A percentile compares a stretch with the other conserved stretches of the same genome.
Conservation (phyloP, 2,329 filamentous ascomycete genomes). For the Cordyceps fumosorosea region DNA sequence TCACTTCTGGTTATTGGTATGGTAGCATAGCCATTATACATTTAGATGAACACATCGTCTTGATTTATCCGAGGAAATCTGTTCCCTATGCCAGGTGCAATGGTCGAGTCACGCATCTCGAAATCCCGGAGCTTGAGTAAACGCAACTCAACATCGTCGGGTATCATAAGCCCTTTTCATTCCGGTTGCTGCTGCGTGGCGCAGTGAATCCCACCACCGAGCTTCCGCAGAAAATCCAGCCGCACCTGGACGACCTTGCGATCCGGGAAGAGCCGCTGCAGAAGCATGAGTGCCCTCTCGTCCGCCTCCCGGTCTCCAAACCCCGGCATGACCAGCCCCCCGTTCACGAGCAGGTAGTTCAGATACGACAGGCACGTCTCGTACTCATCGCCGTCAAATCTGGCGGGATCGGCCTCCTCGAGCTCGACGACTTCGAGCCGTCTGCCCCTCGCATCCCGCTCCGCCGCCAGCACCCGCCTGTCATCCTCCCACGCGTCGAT, state of each 20-base stretch:
- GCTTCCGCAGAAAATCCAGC: constrained; percentile 1
- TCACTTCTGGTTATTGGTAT: constrained; percentile 1
- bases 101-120: too few species aligned
- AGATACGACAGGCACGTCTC: constrained; percentile 9
- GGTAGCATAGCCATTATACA: neutral
- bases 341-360: constrained; percentile 12
- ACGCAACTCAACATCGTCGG: too few species aligned
- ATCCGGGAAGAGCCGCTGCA: constrained; percentile 5
- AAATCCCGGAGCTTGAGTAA: too few species aligned
- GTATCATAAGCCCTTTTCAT: neutral
- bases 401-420: constrained; percentile 8
- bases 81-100: too few species aligned
- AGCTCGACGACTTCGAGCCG: constrained; percentile 5
- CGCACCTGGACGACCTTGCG: constrained; percentile 8
- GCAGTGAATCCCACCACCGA: constrained; percentile 12
- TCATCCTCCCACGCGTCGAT: constrained; percentile 3
- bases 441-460: constrained; percentile 9
- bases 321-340: constrained; percentile 7
- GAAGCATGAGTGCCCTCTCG: neutral
- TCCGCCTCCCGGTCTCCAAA: constrained; percentile 8
- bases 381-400: constrained; percentile 10
- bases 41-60: neutral
- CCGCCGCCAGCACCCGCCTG: neutral
- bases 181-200: constrained; percentile 12
- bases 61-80: neutral